Percentiles rank a stretch among this genome's conserved stretches.
Conservation (phyloP, 352 stramenopile genomes). For the Saprolegnia parasitica region DNA sequence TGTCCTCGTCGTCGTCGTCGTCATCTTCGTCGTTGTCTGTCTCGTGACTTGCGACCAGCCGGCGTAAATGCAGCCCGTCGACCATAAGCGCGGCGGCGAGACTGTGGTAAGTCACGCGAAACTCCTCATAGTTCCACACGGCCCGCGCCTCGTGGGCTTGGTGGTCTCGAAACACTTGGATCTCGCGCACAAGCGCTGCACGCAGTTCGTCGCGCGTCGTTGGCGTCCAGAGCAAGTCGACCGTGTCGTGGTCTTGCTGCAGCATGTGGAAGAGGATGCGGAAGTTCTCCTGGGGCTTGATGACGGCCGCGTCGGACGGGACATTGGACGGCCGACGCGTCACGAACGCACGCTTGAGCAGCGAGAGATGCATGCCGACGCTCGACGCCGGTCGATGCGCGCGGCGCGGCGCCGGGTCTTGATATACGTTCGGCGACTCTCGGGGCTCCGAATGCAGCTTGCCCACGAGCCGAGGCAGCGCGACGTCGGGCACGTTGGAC, state of each 20-base stretch:
- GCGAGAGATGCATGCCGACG: neutral
- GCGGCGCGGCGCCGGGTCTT: neutral
- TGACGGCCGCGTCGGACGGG: slow-evolving; percentile 1
- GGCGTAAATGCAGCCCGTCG: slow-evolving; percentile 85
- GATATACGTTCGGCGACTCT: neutral
- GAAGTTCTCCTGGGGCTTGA: slow-evolving; percentile 83
- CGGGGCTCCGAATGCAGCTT: slow-evolving; percentile 1
- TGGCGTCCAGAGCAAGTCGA: slow-evolving; percentile 94
- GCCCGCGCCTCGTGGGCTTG: slow-evolving; percentile 71
- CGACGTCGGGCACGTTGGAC: slow-evolving; percentile 1
- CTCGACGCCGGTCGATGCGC: neutral
- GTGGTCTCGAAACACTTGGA: slow-evolving; percentile 78
- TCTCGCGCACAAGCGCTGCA: slow-evolving; percentile 70
- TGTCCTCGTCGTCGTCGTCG: slow-evolving; percentile 39
- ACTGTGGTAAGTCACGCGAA: slow-evolving; percentile 86
- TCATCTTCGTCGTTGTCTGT: neutral
- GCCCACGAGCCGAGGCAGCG: neutral
- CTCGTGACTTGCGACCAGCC: slow-evolving; percentile 45
- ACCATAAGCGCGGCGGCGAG: slow-evolving; percentile 84
- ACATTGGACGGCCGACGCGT: neutral
- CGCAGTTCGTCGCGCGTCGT: slow-evolving; percentile 87
- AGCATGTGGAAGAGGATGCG: slow-evolving; percentile 93
- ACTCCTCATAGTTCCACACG: slow-evolving; percentile 96
- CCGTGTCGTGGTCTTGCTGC: slow-evolving; percentile 83
- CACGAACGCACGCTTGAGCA: neutral